Evolutionary conservation across 148 eudicot species (phyloP).

Genomic region (Vaccinium myrtillus): DNA sequence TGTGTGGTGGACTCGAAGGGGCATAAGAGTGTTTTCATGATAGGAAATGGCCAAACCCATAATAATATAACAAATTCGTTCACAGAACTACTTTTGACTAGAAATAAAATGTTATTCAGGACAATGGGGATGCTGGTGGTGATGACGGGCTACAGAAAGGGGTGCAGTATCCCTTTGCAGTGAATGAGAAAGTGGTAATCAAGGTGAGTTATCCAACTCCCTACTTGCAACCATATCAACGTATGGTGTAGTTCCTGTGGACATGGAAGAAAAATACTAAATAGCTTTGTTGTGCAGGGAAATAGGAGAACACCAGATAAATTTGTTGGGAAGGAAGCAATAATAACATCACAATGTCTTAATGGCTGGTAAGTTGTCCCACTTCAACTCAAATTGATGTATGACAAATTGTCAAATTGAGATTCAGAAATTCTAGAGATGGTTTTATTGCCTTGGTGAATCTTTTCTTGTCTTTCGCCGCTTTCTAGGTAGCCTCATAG

Average conservation of each 20-base stretch:
- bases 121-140: constrained; percentile 53
- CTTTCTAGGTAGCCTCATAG: neutral
- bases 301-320: constrained; percentile 88
- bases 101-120: constrained; percentile 35
- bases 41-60: neutral
- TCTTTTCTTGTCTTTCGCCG: neutral
- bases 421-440: neutral
- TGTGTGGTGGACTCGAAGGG: neutral
- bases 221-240: neutral
- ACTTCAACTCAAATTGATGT: constrained; percentile 2
- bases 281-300: constrained; percentile 51
- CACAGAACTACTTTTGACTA: neutral
- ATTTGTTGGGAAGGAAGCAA: constrained; percentile 92
- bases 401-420: neutral
- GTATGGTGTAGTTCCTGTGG: neutral
- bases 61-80: neutral
- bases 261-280: constrained; percentile 7
- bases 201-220: constrained; percentile 44
- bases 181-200: constrained; percentile 74
- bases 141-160: constrained; percentile 53
- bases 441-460: neutral
- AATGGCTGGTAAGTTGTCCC: constrained; percentile 85
- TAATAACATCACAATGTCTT: constrained; percentile 80
- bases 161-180: constrained; percentile 82
- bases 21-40: neutral